Conservation (phyloP, 805 yeast genomes). For the Kuraishia floccosa region DNA sequence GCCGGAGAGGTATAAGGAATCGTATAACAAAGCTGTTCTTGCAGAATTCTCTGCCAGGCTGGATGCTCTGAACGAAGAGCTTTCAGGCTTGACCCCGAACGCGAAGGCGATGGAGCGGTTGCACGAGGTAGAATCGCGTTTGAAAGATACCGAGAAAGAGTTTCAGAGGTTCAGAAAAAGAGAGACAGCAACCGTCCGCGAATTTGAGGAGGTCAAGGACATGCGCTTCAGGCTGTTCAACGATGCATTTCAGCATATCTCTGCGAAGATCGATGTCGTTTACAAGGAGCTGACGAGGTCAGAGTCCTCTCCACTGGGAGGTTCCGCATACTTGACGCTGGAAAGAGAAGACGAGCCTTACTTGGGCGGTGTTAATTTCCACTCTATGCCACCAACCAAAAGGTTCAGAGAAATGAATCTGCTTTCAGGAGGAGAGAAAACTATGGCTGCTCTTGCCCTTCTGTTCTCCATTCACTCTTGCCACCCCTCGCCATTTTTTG, state of each 20-base stretch:
- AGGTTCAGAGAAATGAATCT: slow-evolving; percentile 87
- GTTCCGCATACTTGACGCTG: slow-evolving; percentile 80
- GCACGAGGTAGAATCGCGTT: slow-evolving; percentile 50
- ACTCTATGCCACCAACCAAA: slow-evolving; percentile 95
- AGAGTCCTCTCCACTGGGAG: slow-evolving; percentile 67
- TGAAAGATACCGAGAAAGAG: slow-evolving; percentile 53
- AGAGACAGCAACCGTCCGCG: slow-evolving; percentile 42
- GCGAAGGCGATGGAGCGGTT: slow-evolving; percentile 70
- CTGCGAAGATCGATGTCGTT: slow-evolving; percentile 57
- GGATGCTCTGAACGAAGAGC: slow-evolving; percentile 21
- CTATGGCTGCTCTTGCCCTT: slow-evolving; percentile 91
- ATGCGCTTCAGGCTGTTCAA: slow-evolving; percentile 54
- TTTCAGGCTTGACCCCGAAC: slow-evolving; percentile 61
- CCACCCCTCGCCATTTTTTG: slow-evolving; percentile 93
- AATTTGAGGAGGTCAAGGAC: slow-evolving; percentile 48
- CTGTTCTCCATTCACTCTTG: slow-evolving; percentile 83
- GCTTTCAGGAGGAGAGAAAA: slow-evolving; percentile 93
- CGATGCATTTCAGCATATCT: slow-evolving; percentile 67
- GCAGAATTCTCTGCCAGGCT: slow-evolving; percentile 23
- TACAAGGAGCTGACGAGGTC: slow-evolving; percentile 82
- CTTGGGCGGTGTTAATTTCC: slow-evolving; percentile 70
- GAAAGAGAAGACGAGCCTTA: slow-evolving; percentile 91
- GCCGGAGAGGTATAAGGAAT: slow-evolving; percentile 28
- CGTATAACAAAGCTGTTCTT: slow-evolving; percentile 14
- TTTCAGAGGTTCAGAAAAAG: slow-evolving; percentile 46